Conservation (phyloP, 768 basidiomycete genomes). For the Multifurca ochricompacta region DNA sequence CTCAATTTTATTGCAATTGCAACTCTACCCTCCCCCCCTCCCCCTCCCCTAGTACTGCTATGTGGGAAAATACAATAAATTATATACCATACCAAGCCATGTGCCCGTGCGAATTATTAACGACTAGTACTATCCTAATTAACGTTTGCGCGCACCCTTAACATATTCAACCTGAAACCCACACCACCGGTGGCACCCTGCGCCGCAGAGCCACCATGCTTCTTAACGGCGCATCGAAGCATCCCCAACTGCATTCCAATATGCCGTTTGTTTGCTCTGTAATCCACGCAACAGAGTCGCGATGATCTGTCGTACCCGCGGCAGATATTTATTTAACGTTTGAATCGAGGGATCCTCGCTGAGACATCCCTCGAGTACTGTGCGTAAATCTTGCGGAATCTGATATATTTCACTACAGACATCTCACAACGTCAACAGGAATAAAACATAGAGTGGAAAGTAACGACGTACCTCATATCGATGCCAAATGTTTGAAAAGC, state of each 20-base stretch:
- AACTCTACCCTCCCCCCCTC: too few species aligned
- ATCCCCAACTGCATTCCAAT: conserved; percentile 25
- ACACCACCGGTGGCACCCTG: neutral
- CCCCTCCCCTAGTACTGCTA: too few species aligned
- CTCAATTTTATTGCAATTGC: too few species aligned
- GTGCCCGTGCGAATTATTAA: neutral
- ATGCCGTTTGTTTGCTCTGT: conserved; percentile 36
- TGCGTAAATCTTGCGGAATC: conserved; percentile 33
- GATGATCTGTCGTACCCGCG: conserved; percentile 31
- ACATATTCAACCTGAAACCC: neutral
- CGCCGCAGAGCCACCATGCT: neutral
- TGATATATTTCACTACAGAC: conserved; percentile 32
- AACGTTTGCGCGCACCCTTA: neutral
- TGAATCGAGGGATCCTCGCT: conserved; percentile 34
- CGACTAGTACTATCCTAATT: neutral
- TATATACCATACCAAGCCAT: neutral
- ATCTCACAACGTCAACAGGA: neutral
- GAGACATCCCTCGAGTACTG: conserved; percentile 36
- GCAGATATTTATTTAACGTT: conserved; percentile 32
- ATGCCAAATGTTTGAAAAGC: conserved; percentile 73
- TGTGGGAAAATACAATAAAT: conserved; percentile 5
- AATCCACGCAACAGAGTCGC: conserved; percentile 35
- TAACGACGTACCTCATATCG: conserved; percentile 58
- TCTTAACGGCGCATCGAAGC: neutral
- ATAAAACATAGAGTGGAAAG: neutral